A percentile compares a stretch with the other conserved stretches of the same genome.
These are phyloP conservation scores for Diospyros kaki DNA, from an alignment of 148 eudicot species.

Conservation along the genomic window DNA sequence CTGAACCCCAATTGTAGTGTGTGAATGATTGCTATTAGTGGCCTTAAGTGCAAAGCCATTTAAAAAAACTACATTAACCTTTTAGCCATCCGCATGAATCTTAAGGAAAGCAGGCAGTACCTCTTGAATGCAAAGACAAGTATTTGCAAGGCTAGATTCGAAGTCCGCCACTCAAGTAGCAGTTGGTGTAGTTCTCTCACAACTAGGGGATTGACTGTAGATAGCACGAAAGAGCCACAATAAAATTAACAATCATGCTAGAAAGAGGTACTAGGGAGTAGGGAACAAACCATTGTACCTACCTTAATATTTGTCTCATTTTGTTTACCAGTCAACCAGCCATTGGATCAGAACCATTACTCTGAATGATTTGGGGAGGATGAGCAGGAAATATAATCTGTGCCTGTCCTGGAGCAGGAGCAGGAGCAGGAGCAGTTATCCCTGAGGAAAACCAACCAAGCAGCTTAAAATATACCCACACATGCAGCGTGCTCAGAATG, in stretches of 20 bases:
- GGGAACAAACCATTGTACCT: neutral
- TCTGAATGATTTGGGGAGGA: slow-evolving; percentile 18
- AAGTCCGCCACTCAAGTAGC: slow-evolving; percentile 28
- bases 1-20: too few relatives aligned
- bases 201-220: slow-evolving; percentile 1
- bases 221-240: neutral
- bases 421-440: slow-evolving; percentile 6
- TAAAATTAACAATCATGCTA: neutral
- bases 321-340: slow-evolving; percentile 12
- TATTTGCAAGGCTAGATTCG: slow-evolving; percentile 22
- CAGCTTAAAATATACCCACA: neutral
- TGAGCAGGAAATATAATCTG: slow-evolving; percentile 9
- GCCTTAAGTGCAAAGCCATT: too few relatives aligned
- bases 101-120: slow-evolving; percentile 3
- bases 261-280: neutral
- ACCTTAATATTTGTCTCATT: slow-evolving; percentile 21
- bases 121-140: slow-evolving; percentile 18
- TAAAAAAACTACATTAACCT: too few relatives aligned
- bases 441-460: slow-evolving; percentile 16
- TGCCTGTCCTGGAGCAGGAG: slow-evolving; percentile 13
- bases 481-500: neutral
- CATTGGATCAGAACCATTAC: slow-evolving; percentile 19
- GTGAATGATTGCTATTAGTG: too few relatives aligned
- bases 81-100: neutral
- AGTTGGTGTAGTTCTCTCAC: slow-evolving; percentile 21